Evolutionary conservation across 2,329 filamentous ascomycete species (phyloP), one percentile per base, ranked within the genome.

Genomic region (Claviceps digitariae): DNA sequence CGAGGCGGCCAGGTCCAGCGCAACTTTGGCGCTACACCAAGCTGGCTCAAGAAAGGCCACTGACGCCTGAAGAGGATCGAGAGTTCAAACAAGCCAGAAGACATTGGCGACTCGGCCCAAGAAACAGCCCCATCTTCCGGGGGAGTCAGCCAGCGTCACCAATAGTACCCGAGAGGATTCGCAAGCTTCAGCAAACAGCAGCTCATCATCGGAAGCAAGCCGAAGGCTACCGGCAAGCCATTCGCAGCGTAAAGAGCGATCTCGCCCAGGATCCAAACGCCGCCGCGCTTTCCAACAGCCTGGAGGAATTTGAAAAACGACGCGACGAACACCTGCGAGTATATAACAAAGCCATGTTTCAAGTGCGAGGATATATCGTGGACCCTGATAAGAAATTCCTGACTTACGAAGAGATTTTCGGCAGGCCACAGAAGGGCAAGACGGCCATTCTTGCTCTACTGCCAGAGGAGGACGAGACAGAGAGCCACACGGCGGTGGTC

Each of bases 71-170:
- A 49, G 67, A 69, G 55, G 54, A 55, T 21, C 59, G 59, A 27
- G 64, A 69, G 43, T 69, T 67, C 47, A 69, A 69, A 54, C 61
- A 62, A 52, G 67, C 67, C 44, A 60, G 63, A 54, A 56, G 63
- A 47, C 64, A 65, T 47, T 64, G 63, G 60, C 55, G 61, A 43
- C 59, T 68, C 27, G 66, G 61, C 8, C 66, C 66, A 17, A 45
- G 56, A 2, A 59, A 61, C 47, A 67, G 57, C 49, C 51, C 55
- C 15, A 53, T 60, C 10, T 61, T 66, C 25, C 52, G 59, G 4
- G 51, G 58, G 17, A 60, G 54, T 27, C 48, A 46, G 29, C 57
- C 59, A 45, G 51, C 52, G 48, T 50, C 59, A 4, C 57, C 55
- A 3, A 12, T 52, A 12, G 61, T 65, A 27, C 56, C 64, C 5